These are phyloP conservation scores for Candida ipomoeae DNA, from an alignment of 805 yeast species.

Conservation along the genomic window DNA sequence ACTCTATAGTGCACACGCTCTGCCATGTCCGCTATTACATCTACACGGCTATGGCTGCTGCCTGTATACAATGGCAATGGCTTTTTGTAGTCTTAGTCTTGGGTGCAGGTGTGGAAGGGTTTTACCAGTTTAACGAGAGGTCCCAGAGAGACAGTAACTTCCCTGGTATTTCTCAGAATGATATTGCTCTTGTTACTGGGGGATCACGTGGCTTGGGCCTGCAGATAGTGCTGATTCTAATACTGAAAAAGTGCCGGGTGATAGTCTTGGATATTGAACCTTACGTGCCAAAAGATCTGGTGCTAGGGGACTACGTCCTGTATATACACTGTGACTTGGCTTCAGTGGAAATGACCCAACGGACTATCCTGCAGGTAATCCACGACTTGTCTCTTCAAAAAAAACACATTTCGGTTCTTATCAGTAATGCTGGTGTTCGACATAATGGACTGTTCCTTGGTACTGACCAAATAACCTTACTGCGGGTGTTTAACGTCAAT, in stretches of 20 bases:
- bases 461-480: constrained; percentile 20
- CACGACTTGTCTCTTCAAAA: constrained; percentile 2
- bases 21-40: neutral
- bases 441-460: constrained; percentile 29
- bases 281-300: neutral
- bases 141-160: neutral
- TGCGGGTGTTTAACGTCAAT: constrained; percentile 27
- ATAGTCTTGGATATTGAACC: constrained; percentile 28
- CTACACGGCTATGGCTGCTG: neutral
- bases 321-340: constrained; percentile 26
- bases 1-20: neutral
- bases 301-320: constrained; percentile 14
- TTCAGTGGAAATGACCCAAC: constrained; percentile 14
- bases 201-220: constrained; percentile 50
- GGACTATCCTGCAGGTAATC: constrained; percentile 13
- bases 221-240: constrained; percentile 30
- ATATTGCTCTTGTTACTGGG: constrained; percentile 44
- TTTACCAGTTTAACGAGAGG: neutral
- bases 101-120: neutral
- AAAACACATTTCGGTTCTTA: constrained; percentile 27
- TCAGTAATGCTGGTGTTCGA: constrained; percentile 50
- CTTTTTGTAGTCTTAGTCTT: neutral
- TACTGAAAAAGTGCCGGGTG: constrained; percentile 18
- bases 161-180: constrained; percentile 3
- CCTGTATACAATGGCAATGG: neutral